Base-by-base conservation (phyloP, 208 protist species). In the Trypanosoma theileri region DNA sequence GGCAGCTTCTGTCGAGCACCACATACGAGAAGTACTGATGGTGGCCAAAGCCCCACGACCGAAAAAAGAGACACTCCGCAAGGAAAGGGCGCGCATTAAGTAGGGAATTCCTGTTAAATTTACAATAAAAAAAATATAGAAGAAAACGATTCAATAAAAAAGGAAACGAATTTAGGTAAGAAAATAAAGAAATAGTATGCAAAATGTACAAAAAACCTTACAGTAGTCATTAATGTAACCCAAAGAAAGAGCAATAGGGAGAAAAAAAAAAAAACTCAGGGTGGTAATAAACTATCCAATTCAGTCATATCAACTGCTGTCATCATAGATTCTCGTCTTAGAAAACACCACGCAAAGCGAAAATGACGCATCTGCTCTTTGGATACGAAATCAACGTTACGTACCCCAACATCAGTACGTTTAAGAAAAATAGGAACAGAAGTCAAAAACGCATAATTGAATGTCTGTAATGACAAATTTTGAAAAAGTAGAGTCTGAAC, bases 271-370 rank as follows among this genome's bases (percentile, higher is more conserved):
- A 11, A 12, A 48, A 42, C 66, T 66, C 75, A 88, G 0, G 81
- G 75, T 28, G 90, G 90, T 11, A 96, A 74, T n/a, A 96, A 75
- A 31, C 35, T 52, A 68, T 96, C 86, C 51, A 96, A 67, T 64
- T 96, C 87, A 14, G 71, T 73, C 63, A 96, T 80, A 42, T 92
- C 87, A 26, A 96, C 81, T 6, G 90, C 80, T 17, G 85, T 93
- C 82, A 96, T 86, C 58, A 81, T 85, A 8, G 82, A 85, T 56
- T 93, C 86, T 52, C 74, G 71, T 26, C 90, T 70, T 45, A 96
- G 56, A 84, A 92, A 91, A 48, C 85, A 92, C 88, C 90, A 96
- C 41, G 84, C 85, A 77, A 90, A 96, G 28, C 90, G 81, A 79
- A 96, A 96, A 51, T 92, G 81, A 3, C 73, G 74, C 79, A 92